Conservation (phyloP, 805 yeast species). For the Clavispora asparagi region DNA sequence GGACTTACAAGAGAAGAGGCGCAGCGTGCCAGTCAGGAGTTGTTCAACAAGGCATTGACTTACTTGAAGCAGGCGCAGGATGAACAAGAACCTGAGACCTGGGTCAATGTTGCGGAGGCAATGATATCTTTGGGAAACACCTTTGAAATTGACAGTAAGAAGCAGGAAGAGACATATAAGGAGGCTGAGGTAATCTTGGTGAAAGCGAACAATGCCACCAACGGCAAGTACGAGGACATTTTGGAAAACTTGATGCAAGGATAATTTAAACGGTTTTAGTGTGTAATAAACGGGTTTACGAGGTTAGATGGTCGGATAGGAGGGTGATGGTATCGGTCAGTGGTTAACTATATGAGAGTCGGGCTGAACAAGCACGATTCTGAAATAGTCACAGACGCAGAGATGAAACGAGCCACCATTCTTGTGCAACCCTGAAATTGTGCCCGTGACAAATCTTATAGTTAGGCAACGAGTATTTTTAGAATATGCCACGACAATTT, state of each 20-base stretch:
- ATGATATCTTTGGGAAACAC: constrained; percentile 74
- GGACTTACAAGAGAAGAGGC: constrained; percentile 40
- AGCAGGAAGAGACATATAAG: constrained; percentile 61
- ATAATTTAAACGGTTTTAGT: neutral
- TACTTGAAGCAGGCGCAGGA: constrained; percentile 57
- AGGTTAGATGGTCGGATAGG: too few species aligned
- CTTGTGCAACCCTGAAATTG: too few species aligned
- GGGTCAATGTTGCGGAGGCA: constrained; percentile 86
- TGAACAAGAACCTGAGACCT: constrained; percentile 70
- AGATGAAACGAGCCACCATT: too few species aligned
- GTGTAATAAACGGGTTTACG: too few species aligned
- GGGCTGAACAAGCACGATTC: too few species aligned
- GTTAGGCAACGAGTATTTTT: too few species aligned
- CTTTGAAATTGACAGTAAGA: constrained; percentile 55
- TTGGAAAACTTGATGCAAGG: constrained; percentile 43
- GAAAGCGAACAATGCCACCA: constrained; percentile 75
- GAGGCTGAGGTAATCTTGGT: constrained; percentile 65
- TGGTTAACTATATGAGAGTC: too few species aligned
- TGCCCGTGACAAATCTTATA: too few species aligned
- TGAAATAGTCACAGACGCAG: too few species aligned
- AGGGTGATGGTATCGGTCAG: too few species aligned
- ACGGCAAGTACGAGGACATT: constrained; percentile 65
- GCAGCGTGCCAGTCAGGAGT: constrained; percentile 42
- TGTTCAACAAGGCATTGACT: constrained; percentile 49
- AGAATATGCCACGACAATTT: too few species aligned